These are phyloP conservation scores for Clarireedia sp. DNA, from an alignment of 2,329 filamentous ascomycete genomes.

Conservation along the genomic window DNA sequence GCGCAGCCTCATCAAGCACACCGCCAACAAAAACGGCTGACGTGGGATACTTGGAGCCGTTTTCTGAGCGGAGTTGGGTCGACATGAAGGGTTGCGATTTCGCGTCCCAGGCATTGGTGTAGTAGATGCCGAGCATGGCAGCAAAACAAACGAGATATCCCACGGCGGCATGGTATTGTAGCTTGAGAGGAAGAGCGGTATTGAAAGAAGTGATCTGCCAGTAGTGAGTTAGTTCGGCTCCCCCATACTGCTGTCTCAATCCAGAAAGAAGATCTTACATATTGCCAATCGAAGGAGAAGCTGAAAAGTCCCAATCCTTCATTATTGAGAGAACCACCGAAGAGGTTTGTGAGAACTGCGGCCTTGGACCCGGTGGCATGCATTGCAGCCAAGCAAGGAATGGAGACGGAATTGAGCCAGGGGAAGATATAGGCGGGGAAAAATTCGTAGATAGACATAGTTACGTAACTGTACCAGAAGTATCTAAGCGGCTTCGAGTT, in stretches of 20 bases:
- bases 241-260: conserved; percentile 6
- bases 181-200: conserved; percentile 44
- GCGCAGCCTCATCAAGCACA: conserved; percentile 35
- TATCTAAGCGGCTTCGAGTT: conserved; percentile 34
- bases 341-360: conserved; percentile 38
- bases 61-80: conserved; percentile 33
- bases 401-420: conserved; percentile 34
- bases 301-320: conserved; percentile 38
- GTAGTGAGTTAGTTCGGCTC: conserved; percentile 2
- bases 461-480: conserved; percentile 35
- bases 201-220: conserved; percentile 44
- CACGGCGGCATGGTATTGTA: conserved; percentile 39
- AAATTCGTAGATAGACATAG: conserved; percentile 41
- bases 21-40: conserved; percentile 33
- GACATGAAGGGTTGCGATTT: conserved; percentile 37
- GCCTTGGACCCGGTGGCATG: conserved; percentile 23
- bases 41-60: conserved; percentile 36
- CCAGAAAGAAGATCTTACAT: conserved; percentile 31
- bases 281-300: conserved; percentile 38
- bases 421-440: conserved; percentile 41
- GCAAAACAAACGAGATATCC: conserved; percentile 43
- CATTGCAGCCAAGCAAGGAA: conserved; percentile 40
- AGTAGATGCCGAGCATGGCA: conserved; percentile 40
- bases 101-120: conserved; percentile 35
- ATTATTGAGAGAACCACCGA: conserved; percentile 39